Evolutionary conservation across 805 yeast genomes (phyloP), one percentile per base, ranked within the genome.

Genomic region (Candida mattraensis): DNA sequence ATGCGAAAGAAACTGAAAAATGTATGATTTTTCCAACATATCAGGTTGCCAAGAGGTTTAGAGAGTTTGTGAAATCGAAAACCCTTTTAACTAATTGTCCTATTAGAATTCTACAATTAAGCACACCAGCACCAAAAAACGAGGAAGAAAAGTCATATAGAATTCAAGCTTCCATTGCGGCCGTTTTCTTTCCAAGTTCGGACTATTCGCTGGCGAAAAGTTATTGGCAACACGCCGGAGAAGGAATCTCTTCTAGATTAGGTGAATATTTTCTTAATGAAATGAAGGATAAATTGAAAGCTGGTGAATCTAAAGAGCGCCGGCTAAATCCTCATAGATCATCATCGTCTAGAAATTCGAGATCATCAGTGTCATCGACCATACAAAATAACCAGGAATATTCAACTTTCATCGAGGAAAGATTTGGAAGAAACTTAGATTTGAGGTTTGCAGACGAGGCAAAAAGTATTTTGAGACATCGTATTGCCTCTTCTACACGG

Each of bases 141-240:
- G 75, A 71, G 12, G 78, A 73, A 27, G 93, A 84, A 45, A 71
- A 64, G 37, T 70, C 78, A 2, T 71, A 70, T 42, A 70, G 78
- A 40, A 66, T 78, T 18, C 89, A 81, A 49, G 76, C 88, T 10
- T 74, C 75, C 25, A 75, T 91, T 36, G 83, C 89, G 0, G 83
- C 78, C 14, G 87, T 88, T n/a, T 80, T 93, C 43, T 85, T 83
- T 52, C 86, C 86, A 2, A 59, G 67, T 2, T 65, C 68, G 3
- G 78, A 72, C 40, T 78, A 69, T 44, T 59, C 76, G 1, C 58
- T 84, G 4, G 89, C 93, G 24, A 88, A 87, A 56, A 78, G 78
- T 50, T 93, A 87, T 63, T 93, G 99, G 99, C 97, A 91, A 59
- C 96, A 89, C 54, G 69, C 95, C 0, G 99, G 99, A 18, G 97